phyloP scores from a whole-genome alignment of 2,329 filamentous ascomycete species.

The Paraphoma chrysanthemicola region DNA sequence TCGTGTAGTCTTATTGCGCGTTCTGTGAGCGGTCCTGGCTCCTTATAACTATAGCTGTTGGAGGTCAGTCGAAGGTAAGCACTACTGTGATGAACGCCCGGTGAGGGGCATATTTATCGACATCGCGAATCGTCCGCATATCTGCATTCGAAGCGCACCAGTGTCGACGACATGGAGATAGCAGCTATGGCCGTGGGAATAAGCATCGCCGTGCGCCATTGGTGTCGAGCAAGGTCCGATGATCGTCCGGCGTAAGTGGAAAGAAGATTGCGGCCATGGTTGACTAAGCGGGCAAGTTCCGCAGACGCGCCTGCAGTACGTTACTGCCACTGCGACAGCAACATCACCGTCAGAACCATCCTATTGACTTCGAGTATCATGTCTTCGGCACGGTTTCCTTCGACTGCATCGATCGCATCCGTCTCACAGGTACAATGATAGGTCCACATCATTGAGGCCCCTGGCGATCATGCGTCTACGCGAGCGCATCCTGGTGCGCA shows the following conservation, averaged over 20 bases:
- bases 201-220: neutral
- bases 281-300: slow-evolving; percentile 11
- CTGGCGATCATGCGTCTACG: slow-evolving; percentile 18
- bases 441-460: slow-evolving; percentile 14
- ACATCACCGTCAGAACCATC: neutral
- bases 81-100: neutral
- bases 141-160: neutral
- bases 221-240: slow-evolving; percentile 5
- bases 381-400: neutral
- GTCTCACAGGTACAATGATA: slow-evolving; percentile 6
- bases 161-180: neutral
- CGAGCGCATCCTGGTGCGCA: slow-evolving; percentile 16
- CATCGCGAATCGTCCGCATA: neutral
- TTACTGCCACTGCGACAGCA: too few species aligned
- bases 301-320: too few species aligned
- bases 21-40: too few species aligned
- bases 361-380: neutral
- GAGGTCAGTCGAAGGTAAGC: neutral
- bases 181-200: neutral
- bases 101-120: neutral
- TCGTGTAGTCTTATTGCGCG: too few species aligned
- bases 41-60: neutral
- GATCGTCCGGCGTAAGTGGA: slow-evolving; percentile 6
- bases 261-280: neutral
- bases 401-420: neutral